Conservation (phyloP, 805 yeast genomes). For the Nakazawaea peltata region DNA sequence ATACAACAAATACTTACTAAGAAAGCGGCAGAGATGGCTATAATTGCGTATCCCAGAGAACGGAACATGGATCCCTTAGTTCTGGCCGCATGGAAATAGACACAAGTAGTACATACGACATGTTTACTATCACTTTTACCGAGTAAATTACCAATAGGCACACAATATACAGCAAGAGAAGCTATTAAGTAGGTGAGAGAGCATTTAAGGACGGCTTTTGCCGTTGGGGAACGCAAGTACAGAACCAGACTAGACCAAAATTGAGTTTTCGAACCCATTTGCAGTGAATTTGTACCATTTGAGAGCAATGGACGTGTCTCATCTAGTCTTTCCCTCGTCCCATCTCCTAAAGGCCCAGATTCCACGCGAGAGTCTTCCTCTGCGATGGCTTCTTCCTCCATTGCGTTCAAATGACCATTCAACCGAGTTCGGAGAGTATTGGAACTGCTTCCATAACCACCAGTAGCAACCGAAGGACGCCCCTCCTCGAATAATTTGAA, state of each 20-base stretch:
- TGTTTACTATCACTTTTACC: conserved; percentile 73
- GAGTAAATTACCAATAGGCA: conserved; percentile 37
- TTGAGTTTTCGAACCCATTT: neutral
- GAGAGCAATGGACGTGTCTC: too few species aligned
- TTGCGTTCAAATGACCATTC: too few species aligned
- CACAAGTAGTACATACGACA: conserved; percentile 74
- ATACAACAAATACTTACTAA: conserved; percentile 45
- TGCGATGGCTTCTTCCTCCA: too few species aligned
- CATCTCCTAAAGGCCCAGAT: too few species aligned
- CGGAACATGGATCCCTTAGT: conserved; percentile 78
- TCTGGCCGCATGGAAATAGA: conserved; percentile 78
- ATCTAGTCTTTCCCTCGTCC: too few species aligned
- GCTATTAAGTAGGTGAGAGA: conserved; percentile 69
- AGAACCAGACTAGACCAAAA: neutral
- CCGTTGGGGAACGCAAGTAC: neutral
- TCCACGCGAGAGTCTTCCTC: too few species aligned
- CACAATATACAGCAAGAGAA: conserved; percentile 60
- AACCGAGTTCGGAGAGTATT: too few species aligned
- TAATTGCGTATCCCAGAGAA: conserved; percentile 51
- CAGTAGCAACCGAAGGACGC: too few species aligned
- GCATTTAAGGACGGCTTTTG: conserved; percentile 44
- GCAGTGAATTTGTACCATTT: too few species aligned
- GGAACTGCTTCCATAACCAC: too few species aligned
- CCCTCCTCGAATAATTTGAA: conserved; percentile 5
- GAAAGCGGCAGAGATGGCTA: conserved; percentile 47